Percentiles rank a stretch among this genome's conserved stretches.
Conservation (phyloP, 2,329 filamentous ascomycete genomes). For the Parastagonospora nodorum region DNA sequence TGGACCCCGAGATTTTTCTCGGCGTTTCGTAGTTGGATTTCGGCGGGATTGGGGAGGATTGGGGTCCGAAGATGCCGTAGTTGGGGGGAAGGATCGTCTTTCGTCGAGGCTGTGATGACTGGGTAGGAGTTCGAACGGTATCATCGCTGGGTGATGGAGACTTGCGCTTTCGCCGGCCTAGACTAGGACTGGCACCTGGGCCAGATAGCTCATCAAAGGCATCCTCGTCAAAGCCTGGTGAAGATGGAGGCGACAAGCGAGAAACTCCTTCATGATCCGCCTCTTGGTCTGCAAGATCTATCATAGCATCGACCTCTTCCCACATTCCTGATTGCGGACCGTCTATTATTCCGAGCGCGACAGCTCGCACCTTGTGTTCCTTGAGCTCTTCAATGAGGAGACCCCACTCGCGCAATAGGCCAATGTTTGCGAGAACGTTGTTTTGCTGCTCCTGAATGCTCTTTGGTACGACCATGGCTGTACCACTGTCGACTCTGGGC, state of each 20-base stretch:
- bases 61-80: conserved; percentile 43
- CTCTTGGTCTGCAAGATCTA: conserved; percentile 75
- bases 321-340: conserved; percentile 68
- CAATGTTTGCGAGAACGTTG: conserved; percentile 80
- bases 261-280: conserved; percentile 63
- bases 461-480: conserved; percentile 72
- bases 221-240: conserved; percentile 62
- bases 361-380: conserved; percentile 72
- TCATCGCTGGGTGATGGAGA: conserved; percentile 38
- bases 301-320: conserved; percentile 85
- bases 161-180: conserved; percentile 32
- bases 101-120: conserved; percentile 30
- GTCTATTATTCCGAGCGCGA: conserved; percentile 67
- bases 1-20: conserved; percentile 31
- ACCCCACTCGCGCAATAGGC: conserved; percentile 81
- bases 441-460: conserved; percentile 81
- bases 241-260: conserved; percentile 59
- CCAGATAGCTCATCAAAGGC: conserved; percentile 60
- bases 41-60: conserved; percentile 36
- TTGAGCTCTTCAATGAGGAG: conserved; percentile 83
- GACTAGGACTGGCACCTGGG: conserved; percentile 40
- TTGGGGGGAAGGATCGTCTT: conserved; percentile 45
- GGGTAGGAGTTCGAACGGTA: conserved; percentile 24
- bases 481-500: conserved; percentile 51
- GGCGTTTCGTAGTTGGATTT: conserved; percentile 33